Percentiles rank a stretch among this genome's conserved stretches.
Evolutionary conservation across 345 rosid species (phyloP).

Genomic region (Erucastrum elatum): DNA sequence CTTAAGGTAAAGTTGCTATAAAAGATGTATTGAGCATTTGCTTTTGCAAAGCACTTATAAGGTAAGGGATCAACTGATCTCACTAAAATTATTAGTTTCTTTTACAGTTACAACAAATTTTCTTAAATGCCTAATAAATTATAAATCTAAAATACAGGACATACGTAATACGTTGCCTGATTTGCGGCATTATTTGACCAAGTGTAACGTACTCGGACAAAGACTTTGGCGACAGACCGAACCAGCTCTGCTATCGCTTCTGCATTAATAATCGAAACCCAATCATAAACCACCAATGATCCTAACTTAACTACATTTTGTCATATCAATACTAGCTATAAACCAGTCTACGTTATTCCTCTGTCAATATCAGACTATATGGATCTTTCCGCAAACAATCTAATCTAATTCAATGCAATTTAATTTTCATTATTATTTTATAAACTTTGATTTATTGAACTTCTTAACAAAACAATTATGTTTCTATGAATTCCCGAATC

Average conservation of each 20-base stretch:
- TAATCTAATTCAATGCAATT: not conserved
- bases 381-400: not conserved
- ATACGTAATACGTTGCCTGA: not conserved
- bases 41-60: not conserved
- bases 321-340: not conserved
- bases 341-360: not conserved
- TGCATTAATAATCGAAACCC: slow-evolving; percentile 1
- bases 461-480: not conserved
- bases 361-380: not conserved
- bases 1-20: not conserved
- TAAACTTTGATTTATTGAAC: not conserved
- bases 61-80: not conserved
- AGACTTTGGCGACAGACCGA: slow-evolving; percentile 43
- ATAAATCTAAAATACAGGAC: not conserved
- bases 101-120: not conserved
- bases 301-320: not conserved
- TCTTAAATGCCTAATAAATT: not conserved
- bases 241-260: slow-evolving; percentile 50
- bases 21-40: too few relatives aligned
- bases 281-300: not conserved
- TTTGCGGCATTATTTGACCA: slow-evolving; percentile 13
- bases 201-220: slow-evolving; percentile 35
- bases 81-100: not conserved
- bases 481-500: too few relatives aligned
- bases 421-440: too few relatives aligned